These are phyloP conservation scores for Xylaria arbuscula DNA, from an alignment of 2,329 filamentous ascomycete species.

Conservation along the genomic window DNA sequence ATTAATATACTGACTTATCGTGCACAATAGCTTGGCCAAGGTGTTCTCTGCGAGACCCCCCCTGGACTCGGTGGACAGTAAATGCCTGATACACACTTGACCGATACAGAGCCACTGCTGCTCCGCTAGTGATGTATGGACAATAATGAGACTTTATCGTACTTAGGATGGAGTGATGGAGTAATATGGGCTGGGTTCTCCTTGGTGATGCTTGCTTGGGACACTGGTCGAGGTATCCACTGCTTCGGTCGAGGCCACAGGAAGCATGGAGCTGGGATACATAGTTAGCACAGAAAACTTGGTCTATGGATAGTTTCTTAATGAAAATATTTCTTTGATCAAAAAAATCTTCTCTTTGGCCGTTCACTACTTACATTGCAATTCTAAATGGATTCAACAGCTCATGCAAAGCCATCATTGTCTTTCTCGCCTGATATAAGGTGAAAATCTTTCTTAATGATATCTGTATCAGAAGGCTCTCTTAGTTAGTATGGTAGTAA, in stretches of 20 bases:
- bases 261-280: not conserved
- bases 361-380: too few relatives aligned
- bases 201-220: constrained; percentile 26
- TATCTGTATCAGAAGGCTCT: not conserved
- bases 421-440: too few relatives aligned
- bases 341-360: not conserved
- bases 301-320: constrained; percentile 22
- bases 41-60: constrained; percentile 51
- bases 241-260: constrained; percentile 5
- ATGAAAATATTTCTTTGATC: constrained; percentile 21
- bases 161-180: not conserved
- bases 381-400: too few relatives aligned
- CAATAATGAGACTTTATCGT: constrained; percentile 7
- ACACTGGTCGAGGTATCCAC: constrained; percentile 3
- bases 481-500: not conserved
- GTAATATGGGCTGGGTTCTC: constrained; percentile 14
- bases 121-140: constrained; percentile 1
- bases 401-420: too few relatives aligned
- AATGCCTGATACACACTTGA: constrained; percentile 11
- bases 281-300: constrained; percentile 25
- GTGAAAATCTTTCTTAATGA: too few relatives aligned
- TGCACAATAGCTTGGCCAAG: constrained; percentile 46
- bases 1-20: not conserved
- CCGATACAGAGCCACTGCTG: not conserved
- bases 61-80: constrained; percentile 43